Base-by-base conservation (phyloP, 208 protist genomes). In the Trypanosoma theileri region DNA sequence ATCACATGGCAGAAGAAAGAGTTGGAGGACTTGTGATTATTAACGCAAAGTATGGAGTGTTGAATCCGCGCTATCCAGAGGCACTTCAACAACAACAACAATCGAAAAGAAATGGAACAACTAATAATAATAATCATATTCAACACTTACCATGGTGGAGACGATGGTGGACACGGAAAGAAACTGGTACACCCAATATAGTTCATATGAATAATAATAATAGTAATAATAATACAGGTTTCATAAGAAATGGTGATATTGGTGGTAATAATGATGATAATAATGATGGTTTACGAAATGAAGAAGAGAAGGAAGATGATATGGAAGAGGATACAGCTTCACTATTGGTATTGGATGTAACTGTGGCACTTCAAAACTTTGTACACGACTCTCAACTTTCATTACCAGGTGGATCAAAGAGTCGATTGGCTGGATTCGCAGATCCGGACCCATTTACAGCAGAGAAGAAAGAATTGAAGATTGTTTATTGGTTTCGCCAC, bases 381-480 rank as follows among this genome's bases (percentile, higher is more conserved):
- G 91, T 96, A 54, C 87, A 79, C 8, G 87, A 93, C 64, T 92
- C 91, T 3, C 77, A 82, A 21, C 74, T 96, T 59, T 66, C 73
- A 52, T 83, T 96, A 26, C 88, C 89, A 21, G 72, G 50, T 6
- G 91, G 84, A 31, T 81, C 81, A 21, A 93, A 93, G 71, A 83
- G 77, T 42, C 76, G 70, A 48, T 73, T 96, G 1, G 81, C 89
- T 3, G 91, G 91, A 53, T 94, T 96, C 80, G 92, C 79, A 62
- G 87, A 96, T 54, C 88, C 91, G 0, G 87, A 94, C 66, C 91
- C 91, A 40, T 92, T 85, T 82, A 91, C 90, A 22, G 73, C 74
- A n/a, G 88, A 94, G 77, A 35, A 68, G 60, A 94, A 96, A 69
- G 62, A 86, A 66, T 75, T 96, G 40, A 91, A 89, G 68, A 83